phyloP scores from a whole-genome alignment of 2,329 filamentous ascomycete species.

The Diplocarpon rosae region DNA sequence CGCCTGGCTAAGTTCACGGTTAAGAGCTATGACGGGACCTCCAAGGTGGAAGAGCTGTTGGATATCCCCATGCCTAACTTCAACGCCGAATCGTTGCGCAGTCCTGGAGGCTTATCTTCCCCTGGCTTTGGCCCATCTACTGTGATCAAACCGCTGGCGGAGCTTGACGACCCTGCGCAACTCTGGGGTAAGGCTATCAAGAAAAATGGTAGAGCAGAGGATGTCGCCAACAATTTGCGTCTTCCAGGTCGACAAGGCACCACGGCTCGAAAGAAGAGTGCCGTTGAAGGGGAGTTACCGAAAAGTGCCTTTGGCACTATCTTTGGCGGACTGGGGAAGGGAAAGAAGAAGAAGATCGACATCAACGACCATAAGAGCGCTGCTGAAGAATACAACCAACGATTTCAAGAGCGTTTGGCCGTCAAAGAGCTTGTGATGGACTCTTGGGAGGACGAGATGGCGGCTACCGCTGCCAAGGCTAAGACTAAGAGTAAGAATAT shows the following conservation, averaged over 20 bases:
- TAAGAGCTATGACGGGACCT: constrained; percentile 18
- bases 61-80: constrained; percentile 14
- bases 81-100: constrained; percentile 1
- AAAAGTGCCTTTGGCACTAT: constrained; percentile 9
- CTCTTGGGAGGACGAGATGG: constrained; percentile 21
- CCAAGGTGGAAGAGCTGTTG: constrained; percentile 14
- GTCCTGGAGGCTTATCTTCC: not conserved
- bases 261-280: constrained; percentile 7
- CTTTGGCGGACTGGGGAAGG: constrained; percentile 1
- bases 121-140: not conserved
- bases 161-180: constrained; percentile 6
- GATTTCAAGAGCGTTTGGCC: constrained; percentile 12
- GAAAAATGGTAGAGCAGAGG: constrained; percentile 5
- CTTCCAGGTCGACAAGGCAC: constrained; percentile 2
- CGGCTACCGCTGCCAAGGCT: constrained; percentile 14
- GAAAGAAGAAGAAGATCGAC: constrained; percentile 10
- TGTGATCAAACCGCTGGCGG: not conserved
- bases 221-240: constrained; percentile 3
- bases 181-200: constrained; percentile 9
- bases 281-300: constrained; percentile 3
- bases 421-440: constrained; percentile 18
- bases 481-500: constrained; percentile 19
- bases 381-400: constrained; percentile 14
- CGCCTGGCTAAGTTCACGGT: constrained; percentile 10
- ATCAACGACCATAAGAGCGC: constrained; percentile 5